Conservation (phyloP, 2,329 filamentous ascomycete genomes). For the Chrysoporthe puriensis region DNA sequence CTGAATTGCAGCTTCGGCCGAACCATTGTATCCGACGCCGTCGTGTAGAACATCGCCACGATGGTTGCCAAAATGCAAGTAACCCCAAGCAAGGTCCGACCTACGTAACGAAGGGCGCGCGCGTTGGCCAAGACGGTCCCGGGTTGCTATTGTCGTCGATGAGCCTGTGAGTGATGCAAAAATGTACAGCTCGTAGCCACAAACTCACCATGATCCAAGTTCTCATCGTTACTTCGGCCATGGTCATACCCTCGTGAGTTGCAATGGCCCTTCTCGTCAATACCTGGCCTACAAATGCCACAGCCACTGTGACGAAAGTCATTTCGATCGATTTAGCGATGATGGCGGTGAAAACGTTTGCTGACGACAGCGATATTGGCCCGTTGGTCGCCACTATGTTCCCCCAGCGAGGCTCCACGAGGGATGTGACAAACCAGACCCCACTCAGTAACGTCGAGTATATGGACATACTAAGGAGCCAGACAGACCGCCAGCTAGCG, state of each 20-base stretch:
- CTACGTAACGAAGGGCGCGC: conserved; percentile 66
- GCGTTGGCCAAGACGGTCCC: conserved; percentile 74
- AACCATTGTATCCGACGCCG: conserved; percentile 75
- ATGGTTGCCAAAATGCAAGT: conserved; percentile 68
- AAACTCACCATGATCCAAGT: conserved; percentile 64
- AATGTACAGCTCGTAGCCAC: neutral
- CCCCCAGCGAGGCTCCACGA: conserved; percentile 66
- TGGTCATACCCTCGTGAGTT: conserved; percentile 66
- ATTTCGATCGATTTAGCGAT: conserved; percentile 78
- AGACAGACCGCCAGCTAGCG: conserved; percentile 53
- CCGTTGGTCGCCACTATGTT: conserved; percentile 56
- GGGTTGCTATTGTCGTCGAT: conserved; percentile 52
- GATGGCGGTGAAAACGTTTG: conserved; percentile 68
- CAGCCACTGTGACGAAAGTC: conserved; percentile 77
- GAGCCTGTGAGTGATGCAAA: neutral
- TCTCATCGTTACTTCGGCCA: conserved; percentile 79
- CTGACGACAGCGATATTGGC: conserved; percentile 63
- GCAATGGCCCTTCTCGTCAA: conserved; percentile 71
- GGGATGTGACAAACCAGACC: conserved; percentile 66
- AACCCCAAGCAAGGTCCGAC: conserved; percentile 64
- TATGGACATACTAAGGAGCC: conserved; percentile 53
- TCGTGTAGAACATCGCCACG: conserved; percentile 73
- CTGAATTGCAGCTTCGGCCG: conserved; percentile 71
- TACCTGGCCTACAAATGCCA: conserved; percentile 74
- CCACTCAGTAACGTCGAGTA: conserved; percentile 68